These are phyloP conservation scores for Apiotrichum laibachii DNA, from an alignment of 1,284 basidiomycete species.

Conservation along the genomic window DNA sequence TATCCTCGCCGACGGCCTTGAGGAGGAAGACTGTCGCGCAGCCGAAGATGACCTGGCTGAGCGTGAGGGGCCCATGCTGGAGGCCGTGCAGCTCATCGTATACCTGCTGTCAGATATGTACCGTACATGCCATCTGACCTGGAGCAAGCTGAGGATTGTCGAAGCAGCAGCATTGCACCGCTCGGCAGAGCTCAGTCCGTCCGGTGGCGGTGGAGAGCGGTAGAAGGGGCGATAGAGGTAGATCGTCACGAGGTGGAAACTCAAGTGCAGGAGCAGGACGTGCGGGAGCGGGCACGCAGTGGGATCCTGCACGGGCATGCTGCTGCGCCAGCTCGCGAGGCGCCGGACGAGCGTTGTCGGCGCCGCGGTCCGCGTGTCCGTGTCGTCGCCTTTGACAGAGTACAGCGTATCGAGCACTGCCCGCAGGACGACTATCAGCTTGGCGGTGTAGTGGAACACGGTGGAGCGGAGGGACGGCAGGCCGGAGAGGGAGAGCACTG, in stretches of 20 bases:
- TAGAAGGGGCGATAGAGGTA: conserved; percentile 29
- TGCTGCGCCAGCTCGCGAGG: conserved; percentile 19
- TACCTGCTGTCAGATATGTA: neutral
- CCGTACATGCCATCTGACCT: conserved; percentile 1
- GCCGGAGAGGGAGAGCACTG: conserved; percentile 10
- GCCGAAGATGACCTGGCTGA: neutral
- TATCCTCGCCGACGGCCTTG: neutral
- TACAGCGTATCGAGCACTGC: conserved; percentile 22
- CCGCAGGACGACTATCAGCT: conserved; percentile 17
- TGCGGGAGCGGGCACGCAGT: conserved; percentile 25
- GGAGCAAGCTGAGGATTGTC: conserved; percentile 16
- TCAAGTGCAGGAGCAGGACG: conserved; percentile 24
- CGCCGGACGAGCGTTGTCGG: conserved; percentile 10
- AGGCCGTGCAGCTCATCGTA: conserved; percentile 8
- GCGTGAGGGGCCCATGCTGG: conserved; percentile 5
- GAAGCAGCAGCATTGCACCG: conserved; percentile 23
- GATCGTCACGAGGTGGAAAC: conserved; percentile 22
- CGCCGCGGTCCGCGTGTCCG: neutral
- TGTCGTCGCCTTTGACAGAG: conserved; percentile 3
- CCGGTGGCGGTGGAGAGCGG: conserved; percentile 1
- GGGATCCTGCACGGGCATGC: conserved; percentile 17
- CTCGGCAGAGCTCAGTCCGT: conserved; percentile 6
- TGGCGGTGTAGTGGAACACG: conserved; percentile 26
- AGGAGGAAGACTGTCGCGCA: neutral
- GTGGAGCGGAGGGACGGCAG: conserved; percentile 21